Percentiles rank a stretch among this genome's conserved stretches.
Evolutionary conservation across 495 filamentous ascomycete genomes (phyloP).

Genomic region (Zalerion maritima): DNA sequence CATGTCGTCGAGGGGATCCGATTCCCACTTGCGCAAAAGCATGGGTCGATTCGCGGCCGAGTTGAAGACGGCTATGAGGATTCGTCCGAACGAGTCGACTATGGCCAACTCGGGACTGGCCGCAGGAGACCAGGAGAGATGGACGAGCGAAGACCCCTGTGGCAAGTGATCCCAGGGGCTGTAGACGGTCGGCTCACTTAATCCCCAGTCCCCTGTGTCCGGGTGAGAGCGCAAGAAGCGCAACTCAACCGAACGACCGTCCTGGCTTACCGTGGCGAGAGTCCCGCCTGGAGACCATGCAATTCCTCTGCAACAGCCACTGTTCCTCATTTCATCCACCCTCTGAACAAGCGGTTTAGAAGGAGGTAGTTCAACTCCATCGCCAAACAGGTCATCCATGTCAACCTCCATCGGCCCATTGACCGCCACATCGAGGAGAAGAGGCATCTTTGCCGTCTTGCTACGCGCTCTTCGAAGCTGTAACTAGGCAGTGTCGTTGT

Average conservation of each 20-base stretch:
- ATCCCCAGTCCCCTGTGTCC: conserved; percentile 58
- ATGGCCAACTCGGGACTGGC: conserved; percentile 57
- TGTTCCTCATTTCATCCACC: conserved; percentile 61
- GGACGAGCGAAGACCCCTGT: conserved; percentile 45
- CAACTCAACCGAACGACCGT: conserved; percentile 52
- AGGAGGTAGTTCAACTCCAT: conserved; percentile 42
- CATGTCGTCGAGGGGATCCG: conserved; percentile 54
- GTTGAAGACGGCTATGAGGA: conserved; percentile 48
- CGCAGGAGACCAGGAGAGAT: conserved; percentile 67
- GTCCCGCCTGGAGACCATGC: conserved; percentile 84
- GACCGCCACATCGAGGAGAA: conserved; percentile 17
- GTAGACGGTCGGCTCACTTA: conserved; percentile 44
- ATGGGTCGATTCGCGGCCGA: conserved; percentile 53
- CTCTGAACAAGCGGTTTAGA: conserved; percentile 56
- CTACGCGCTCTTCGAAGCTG: no score
- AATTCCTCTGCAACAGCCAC: conserved; percentile 72
- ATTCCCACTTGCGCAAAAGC: conserved; percentile 34
- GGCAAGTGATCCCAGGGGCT: conserved; percentile 27
- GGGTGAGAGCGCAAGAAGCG: conserved; percentile 56
- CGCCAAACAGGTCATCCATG: conserved; percentile 65
- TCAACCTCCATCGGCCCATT: conserved; percentile 45
- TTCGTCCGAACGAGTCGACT: conserved; percentile 56
- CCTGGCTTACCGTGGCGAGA: conserved; percentile 67
- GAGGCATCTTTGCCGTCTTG: conserved; percentile 25
- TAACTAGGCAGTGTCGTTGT: no score